Conservation (phyloP, 805 yeast species). For the Candida gorgasii region DNA sequence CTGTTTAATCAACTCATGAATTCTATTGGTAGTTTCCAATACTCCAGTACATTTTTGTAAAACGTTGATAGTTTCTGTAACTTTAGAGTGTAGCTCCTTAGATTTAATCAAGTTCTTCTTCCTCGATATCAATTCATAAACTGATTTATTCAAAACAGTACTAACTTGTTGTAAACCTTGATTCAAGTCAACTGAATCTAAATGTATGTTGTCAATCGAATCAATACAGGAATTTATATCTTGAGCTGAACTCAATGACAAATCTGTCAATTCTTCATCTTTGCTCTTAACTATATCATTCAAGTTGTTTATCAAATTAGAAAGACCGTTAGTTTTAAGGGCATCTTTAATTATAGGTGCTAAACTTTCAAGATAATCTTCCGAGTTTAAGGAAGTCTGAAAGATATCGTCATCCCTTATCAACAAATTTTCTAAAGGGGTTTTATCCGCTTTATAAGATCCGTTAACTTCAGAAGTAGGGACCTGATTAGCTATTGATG, state of each 20-base stretch:
- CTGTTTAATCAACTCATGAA: slow-evolving; percentile 74
- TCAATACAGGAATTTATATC: slow-evolving; percentile 60
- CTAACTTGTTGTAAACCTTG: slow-evolving; percentile 58
- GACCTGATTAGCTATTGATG: slow-evolving; percentile 10
- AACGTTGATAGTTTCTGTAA: slow-evolving; percentile 69
- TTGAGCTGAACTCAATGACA: slow-evolving; percentile 61
- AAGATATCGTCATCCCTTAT: slow-evolving; percentile 43
- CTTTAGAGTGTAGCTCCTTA: slow-evolving; percentile 64
- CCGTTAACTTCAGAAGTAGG: not conserved
- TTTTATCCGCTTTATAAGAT: slow-evolving; percentile 19
- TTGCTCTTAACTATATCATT: slow-evolving; percentile 58
- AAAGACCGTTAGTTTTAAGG: slow-evolving; percentile 52
- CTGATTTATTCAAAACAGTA: slow-evolving; percentile 60
- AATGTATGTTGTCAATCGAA: slow-evolving; percentile 61
- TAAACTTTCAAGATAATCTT: slow-evolving; percentile 75
- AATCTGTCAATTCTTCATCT: slow-evolving; percentile 60
- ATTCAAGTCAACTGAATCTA: slow-evolving; percentile 56
- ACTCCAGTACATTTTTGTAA: slow-evolving; percentile 76
- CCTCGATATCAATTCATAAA: slow-evolving; percentile 60
- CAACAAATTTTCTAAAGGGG: slow-evolving; percentile 38
- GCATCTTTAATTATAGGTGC: slow-evolving; percentile 74
- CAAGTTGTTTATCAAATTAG: slow-evolving; percentile 55
- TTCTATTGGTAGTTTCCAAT: slow-evolving; percentile 80
- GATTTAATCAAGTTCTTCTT: slow-evolving; percentile 60
- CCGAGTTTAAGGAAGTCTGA: slow-evolving; percentile 52